phyloP scores from a whole-genome alignment of 2,329 filamentous ascomycete genomes.

The Conoideocrella luteorostrata region DNA sequence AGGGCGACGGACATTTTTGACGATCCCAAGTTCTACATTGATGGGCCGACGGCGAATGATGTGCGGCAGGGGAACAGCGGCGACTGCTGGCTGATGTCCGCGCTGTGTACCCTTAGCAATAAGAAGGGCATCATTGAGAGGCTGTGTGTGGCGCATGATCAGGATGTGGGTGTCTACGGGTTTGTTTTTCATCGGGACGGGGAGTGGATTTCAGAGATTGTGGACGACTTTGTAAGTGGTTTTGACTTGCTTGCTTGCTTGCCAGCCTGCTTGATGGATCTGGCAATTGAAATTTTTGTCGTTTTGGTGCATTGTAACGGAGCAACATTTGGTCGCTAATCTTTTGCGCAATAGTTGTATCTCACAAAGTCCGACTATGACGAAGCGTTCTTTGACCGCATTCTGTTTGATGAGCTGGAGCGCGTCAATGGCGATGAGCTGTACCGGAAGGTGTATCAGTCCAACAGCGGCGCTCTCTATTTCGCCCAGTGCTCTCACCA shows the following conservation, averaged over 20 bases:
- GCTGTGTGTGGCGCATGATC: constrained; percentile 66
- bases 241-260: too few relatives aligned
- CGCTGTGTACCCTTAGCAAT: constrained; percentile 69
- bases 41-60: constrained; percentile 70
- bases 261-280: too few relatives aligned
- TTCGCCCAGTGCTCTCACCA: constrained; percentile 69
- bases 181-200: constrained; percentile 80
- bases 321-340: too few relatives aligned
- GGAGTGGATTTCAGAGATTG: constrained; percentile 59
- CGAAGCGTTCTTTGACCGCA: constrained; percentile 43
- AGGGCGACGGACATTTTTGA: constrained; percentile 72
- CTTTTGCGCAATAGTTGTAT: constrained; percentile 32
- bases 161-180: constrained; percentile 72
- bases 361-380: constrained; percentile 56
- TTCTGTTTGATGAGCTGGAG: constrained; percentile 36
- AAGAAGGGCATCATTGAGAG: constrained; percentile 65
- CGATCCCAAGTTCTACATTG: constrained; percentile 67
- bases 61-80: constrained; percentile 69
- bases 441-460: constrained; percentile 65
- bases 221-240: constrained; percentile 44
- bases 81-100: constrained; percentile 83
- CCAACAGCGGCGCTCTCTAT: constrained; percentile 67
- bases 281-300: too few relatives aligned
- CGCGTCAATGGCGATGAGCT: constrained; percentile 48
- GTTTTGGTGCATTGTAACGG: too few relatives aligned